phyloP scores from a whole-genome alignment of 2,329 filamentous ascomycete genomes.

The Botryotinia calthae region DNA sequence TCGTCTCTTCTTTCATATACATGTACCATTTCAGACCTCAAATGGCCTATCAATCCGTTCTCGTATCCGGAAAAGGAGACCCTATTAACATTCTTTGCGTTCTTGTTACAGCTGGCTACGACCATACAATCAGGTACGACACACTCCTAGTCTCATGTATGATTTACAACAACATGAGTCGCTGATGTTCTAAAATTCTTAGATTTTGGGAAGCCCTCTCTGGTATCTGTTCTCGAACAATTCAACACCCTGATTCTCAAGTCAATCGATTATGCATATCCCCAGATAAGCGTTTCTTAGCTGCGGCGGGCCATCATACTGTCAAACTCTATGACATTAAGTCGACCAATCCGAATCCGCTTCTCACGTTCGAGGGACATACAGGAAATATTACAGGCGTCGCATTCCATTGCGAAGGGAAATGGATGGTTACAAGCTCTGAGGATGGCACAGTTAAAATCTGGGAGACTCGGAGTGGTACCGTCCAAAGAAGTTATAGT shows the following conservation, averaged over 20 bases:
- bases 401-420: conserved; percentile 96
- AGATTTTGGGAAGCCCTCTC: conserved; percentile 99
- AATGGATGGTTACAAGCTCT: conserved; percentile 99
- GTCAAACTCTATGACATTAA: conserved; percentile 99
- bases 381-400: conserved; percentile 95
- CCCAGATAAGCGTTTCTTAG: conserved; percentile 91
- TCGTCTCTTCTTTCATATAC: neutral
- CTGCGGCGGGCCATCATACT: conserved; percentile 71
- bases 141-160: neutral
- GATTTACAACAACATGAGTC: conserved; percentile 12
- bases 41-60: neutral
- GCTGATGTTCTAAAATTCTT: conserved; percentile 23
- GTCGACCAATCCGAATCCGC: conserved; percentile 90
- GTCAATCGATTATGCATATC: conserved; percentile 98
- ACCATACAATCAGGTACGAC: conserved; percentile 68
- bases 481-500: conserved; percentile 85
- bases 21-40: neutral
- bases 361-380: conserved; percentile 94
- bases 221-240: conserved; percentile 95
- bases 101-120: conserved; percentile 59
- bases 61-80: conserved; percentile 18
- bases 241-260: conserved; percentile 96
- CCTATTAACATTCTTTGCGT: conserved; percentile 29
- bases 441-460: conserved; percentile 68
- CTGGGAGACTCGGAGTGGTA: conserved; percentile 39